Evolutionary conservation across 2,329 filamentous ascomycete genomes (phyloP), one percentile per base, ranked within the genome.

Genomic region (Pseudogymnoascus sp.): DNA sequence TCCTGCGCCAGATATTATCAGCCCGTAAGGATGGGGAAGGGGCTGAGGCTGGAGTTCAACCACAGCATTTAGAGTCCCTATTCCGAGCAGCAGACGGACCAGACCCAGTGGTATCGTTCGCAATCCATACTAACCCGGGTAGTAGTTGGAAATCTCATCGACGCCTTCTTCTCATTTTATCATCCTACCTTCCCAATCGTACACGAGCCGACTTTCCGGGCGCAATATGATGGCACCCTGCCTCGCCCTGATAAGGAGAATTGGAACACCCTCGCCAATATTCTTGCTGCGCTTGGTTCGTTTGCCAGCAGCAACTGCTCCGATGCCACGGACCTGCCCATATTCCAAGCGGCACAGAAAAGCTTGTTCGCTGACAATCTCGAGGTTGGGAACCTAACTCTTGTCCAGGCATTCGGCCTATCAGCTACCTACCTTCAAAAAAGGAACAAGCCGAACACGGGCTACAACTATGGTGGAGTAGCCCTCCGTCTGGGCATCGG

Each of bases 401-500:
- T 79, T 0, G 77, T 81, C 1, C 79, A 81, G 64, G 75, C 75
- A 0, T 70, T 81, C n/a, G 71, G 73, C 0, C 69, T 81, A 2
- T 73, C 75, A 60, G 76, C 75, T 0, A 81, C 81, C 58, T 82
- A 82, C 66, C 72, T 81, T 3, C 81, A 81, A 66, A 82, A 81
- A 66, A 72, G 77, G 31, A 77, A 82, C 66, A 76, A 78, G 38
- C 79, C 80, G 3, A 82, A 82, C 64, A 79, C 79, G 0, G 79
- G 79, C 0, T 81, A 79, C 65, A 81, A 81, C 11, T 97, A 97
- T 77, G 87, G 97, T 61, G 96, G 96, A 75, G 85, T 97, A 72
- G 97, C 93, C 4, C 90, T 97, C 68, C 89, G 92, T 67, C 91
- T 97, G 88, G 93, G 93, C 8, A 76, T 81, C 59, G 78, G 79